These are phyloP conservation scores for Aphanomyces euteiches DNA, from an alignment of 352 stramenopile species.

Conservation along the genomic window DNA sequence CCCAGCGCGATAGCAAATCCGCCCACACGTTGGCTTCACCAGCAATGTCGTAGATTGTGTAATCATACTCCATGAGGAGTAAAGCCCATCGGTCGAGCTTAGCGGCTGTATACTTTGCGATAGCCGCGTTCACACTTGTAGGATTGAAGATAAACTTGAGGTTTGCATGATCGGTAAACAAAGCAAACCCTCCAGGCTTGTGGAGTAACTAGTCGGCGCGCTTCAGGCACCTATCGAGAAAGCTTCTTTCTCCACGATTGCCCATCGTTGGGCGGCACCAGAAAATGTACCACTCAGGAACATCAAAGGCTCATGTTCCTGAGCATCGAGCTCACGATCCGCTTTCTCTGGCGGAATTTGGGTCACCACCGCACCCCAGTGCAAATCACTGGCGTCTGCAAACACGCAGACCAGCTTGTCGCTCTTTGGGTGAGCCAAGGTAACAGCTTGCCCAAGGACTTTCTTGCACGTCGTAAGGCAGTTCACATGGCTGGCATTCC, in stretches of 20 bases:
- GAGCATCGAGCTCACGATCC: slow-evolving; percentile 19
- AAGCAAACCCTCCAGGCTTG: slow-evolving; percentile 9
- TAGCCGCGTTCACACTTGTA: slow-evolving; percentile 6
- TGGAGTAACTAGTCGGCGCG: slow-evolving; percentile 27
- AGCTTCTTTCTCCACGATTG: slow-evolving; percentile 33
- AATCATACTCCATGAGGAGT: slow-evolving; percentile 14
- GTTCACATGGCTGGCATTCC: neutral
- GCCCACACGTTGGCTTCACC: slow-evolving; percentile 8
- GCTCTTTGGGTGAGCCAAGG: neutral
- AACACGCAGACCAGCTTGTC: slow-evolving; percentile 8
- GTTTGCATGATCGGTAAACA: slow-evolving; percentile 35
- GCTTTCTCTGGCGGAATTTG: slow-evolving; percentile 29
- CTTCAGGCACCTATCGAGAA: slow-evolving; percentile 33
- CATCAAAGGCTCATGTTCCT: slow-evolving; percentile 32
- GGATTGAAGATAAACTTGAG: slow-evolving; percentile 34
- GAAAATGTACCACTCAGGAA: slow-evolving; percentile 33
- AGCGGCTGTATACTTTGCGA: too few relatives aligned
- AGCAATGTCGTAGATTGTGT: slow-evolving; percentile 32
- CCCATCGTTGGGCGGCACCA: slow-evolving; percentile 28
- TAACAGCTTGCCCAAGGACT: neutral
- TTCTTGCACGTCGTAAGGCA: too few relatives aligned
- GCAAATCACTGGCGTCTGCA: slow-evolving; percentile 22
- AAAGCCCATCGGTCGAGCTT: slow-evolving; percentile 34
- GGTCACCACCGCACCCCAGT: slow-evolving; percentile 27
- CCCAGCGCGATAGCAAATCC: neutral